Base-by-base conservation (phyloP, 73 alveolate species). In the Paramecium pentaurelia region DNA sequence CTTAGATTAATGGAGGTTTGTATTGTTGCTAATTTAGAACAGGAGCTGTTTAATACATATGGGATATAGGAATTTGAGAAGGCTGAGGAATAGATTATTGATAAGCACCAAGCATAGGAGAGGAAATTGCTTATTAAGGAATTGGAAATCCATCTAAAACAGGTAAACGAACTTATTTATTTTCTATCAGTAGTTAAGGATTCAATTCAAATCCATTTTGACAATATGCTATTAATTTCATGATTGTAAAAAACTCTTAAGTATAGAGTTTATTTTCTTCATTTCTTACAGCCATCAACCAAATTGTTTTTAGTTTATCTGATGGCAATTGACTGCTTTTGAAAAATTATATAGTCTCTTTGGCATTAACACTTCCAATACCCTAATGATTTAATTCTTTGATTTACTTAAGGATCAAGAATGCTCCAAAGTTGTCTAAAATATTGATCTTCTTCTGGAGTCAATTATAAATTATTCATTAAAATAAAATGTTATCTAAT, bases 291-390 rank as follows among this genome's bases (percentile, higher is more conserved):
- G 68, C 18, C 60, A 30, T 11, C 40, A 75, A 1, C 88, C 88
- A 75, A 42, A 75, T 75, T 6, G 38, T 37, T 75, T 75, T 75
- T 18, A 75, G 36, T 36, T 38, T 42, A 34, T 36, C 60, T 4
- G 88, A 37, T 12, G 58, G 60, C 20, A 75, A 42, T 75, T 42
- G 68, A 75, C 88, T 75, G 37, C 38, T 75, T 75, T 75, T 75
- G 68, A 75, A 75, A 75, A 75, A 75, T 75, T 6, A 18, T 18
- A 75, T 10, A 38, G 88, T 18, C 9, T 75, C 58, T 25, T 25
- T 42, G 18, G 38, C 88, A 38, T 75, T 38, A 36, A 40, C 42
- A 42, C 58, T 38, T 18, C 88, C 88, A 36, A 38, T 14, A 14
- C 88, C 64, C 60, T 75, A 36, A 36, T 36, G 70, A 68, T 6